Conservation (phyloP, 2,329 filamentous ascomycete species). For the Aspergillus sp. region DNA sequence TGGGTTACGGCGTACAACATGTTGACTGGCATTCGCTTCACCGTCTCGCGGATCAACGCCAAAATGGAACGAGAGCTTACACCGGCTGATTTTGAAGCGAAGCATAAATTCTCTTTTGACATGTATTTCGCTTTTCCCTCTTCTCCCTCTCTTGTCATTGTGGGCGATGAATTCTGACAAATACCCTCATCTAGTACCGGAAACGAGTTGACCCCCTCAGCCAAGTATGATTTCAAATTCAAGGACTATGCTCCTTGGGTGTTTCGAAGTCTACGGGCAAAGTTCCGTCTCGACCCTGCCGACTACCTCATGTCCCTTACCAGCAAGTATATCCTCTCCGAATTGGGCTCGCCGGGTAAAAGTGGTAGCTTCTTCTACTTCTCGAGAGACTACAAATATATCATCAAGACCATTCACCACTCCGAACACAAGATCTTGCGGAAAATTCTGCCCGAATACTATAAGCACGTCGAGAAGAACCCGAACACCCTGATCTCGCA, state of each 20-base stretch:
- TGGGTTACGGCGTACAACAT: slow-evolving; percentile 99
- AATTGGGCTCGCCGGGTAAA: slow-evolving; percentile 93
- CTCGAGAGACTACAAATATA: slow-evolving; percentile 98
- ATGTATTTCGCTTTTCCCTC: slow-evolving; percentile 57
- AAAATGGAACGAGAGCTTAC: slow-evolving; percentile 88
- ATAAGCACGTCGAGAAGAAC: slow-evolving; percentile 83
- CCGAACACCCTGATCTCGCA: slow-evolving; percentile 95
- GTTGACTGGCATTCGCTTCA: slow-evolving; percentile 96
- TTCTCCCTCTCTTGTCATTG: neutral
- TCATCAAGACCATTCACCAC: slow-evolving; percentile 99
- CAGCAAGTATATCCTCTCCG: slow-evolving; percentile 96
- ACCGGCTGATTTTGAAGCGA: slow-evolving; percentile 83
- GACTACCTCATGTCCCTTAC: slow-evolving; percentile 98
- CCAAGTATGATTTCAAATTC: slow-evolving; percentile 99
- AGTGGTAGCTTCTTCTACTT: slow-evolving; percentile 99
- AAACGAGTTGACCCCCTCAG: slow-evolving; percentile 92
- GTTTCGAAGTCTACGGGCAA: slow-evolving; percentile 79
- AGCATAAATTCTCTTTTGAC: slow-evolving; percentile 98
- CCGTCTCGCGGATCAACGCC: slow-evolving; percentile 90
- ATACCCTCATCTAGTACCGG: slow-evolving; percentile 56
- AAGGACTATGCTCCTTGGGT: slow-evolving; percentile 99
- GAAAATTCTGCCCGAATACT: slow-evolving; percentile 69
- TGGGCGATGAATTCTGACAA: neutral
- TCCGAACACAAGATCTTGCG: slow-evolving; percentile 55
- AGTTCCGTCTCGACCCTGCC: slow-evolving; percentile 87